Percentiles rank a stretch among this genome's conserved stretches.
Conservation (phyloP, 768 basidiomycete species). For the Suillus alpinus region DNA sequence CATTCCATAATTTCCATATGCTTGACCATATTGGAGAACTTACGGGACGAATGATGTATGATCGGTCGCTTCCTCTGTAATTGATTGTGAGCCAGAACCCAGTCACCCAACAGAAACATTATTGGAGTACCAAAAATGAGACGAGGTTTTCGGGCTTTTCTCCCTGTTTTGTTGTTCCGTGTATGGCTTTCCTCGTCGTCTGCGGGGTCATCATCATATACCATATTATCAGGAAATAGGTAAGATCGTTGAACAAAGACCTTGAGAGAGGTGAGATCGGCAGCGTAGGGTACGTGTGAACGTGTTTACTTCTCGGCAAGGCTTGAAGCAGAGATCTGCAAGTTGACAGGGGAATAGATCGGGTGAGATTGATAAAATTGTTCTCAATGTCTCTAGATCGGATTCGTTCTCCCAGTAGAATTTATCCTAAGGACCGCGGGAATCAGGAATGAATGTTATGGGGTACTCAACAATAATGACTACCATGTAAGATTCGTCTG, state of each 20-base stretch:
- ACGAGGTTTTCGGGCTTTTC: not conserved
- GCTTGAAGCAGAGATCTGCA: constrained; percentile 44
- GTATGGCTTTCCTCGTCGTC: constrained; percentile 2
- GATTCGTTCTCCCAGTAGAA: constrained; percentile 24
- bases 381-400: constrained; percentile 24
- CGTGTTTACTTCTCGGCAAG: constrained; percentile 43
- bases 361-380: constrained; percentile 41
- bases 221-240: constrained; percentile 17
- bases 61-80: constrained; percentile 10
- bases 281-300: not conserved
- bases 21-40: not conserved
- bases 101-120: not conserved
- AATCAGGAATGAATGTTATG: not conserved
- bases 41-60: constrained; percentile 6
- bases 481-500: constrained; percentile 8
- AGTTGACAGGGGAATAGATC: constrained; percentile 50
- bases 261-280: constrained; percentile 1
- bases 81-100: not conserved
- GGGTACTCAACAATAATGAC: not conserved
- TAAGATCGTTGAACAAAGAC: constrained; percentile 20
- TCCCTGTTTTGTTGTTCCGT: constrained; percentile 5
- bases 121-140: constrained; percentile 15
- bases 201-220: constrained; percentile 11
- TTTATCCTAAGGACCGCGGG: constrained; percentile 12
- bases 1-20: not conserved